Base-by-base conservation (phyloP, 768 basidiomycete species). In the Rhizopogon vinicolor region DNA sequence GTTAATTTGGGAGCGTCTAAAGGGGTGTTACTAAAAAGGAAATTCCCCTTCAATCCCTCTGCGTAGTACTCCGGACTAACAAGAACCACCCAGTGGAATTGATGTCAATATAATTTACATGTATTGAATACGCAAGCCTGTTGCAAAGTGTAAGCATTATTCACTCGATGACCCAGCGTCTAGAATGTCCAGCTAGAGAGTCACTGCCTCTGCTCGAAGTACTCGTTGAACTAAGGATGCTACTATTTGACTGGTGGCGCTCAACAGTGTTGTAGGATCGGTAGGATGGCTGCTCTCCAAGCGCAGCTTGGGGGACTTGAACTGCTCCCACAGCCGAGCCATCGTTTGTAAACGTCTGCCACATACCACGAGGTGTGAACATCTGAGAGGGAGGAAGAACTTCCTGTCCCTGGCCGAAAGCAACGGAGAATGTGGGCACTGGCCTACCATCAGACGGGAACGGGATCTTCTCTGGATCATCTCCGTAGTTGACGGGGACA, bases 361-460 rank as follows among this genome's bases (percentile, higher is more conserved):
- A 25, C 62, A 60, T 39, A 61, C 63, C 52, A 35, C 5, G 68
- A 69, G 56, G 60, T 8, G 62, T 64, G 65, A 72, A 75, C 72
- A 66, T 75, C 51, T 76, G 72, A 44, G 65, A 65, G 9, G 74
- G 74, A 5, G 67, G 64, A 16, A 73, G 72, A 16, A 71, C 65
- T 44, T 75, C 71, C 28, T 37, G 39, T 45, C 68, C 72, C 22
- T 66, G 56, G 12, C 72, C 69, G 60, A 73, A 71, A 10, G 69
- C 56, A 33, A 64, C 72, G 4, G 81, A 75, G 68, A 77, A 87
- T 1, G 84, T 83, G 5, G 84, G 83, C 55, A 85, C 69, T 10
- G 78, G 75, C 51, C 72, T 68, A 50, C 79, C 77, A 49, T 71
- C 73, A 3, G 79, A 75, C 0, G 86, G 84, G 72, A 86, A 88